A percentile compares a stretch with the other conserved stretches of the same genome.
phyloP scores from a whole-genome alignment of 2,329 filamentous ascomycete species.

The Alternaria brassicae region DNA sequence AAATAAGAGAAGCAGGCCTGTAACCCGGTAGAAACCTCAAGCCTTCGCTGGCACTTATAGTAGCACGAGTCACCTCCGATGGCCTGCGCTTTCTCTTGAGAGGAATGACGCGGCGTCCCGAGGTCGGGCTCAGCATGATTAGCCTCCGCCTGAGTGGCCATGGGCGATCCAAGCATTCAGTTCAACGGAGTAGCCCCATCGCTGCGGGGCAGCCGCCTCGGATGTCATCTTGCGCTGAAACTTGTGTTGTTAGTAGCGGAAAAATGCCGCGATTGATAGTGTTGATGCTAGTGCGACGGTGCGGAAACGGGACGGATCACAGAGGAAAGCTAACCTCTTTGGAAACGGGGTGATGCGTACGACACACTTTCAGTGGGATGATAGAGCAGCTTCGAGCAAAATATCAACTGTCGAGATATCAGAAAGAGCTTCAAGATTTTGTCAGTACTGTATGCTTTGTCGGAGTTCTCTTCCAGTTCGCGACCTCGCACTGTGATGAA shows the following conservation, averaged over 20 bases:
- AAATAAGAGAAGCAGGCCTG: neutral
- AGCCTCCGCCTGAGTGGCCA: slow-evolving; percentile 13
- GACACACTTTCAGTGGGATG: neutral
- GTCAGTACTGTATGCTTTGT: neutral
- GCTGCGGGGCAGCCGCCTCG: slow-evolving; percentile 12
- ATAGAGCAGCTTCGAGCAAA: neutral
- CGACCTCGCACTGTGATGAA: neutral
- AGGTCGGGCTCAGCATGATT: slow-evolving; percentile 17
- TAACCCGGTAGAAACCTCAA: neutral
- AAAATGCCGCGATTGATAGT: slow-evolving; percentile 18
- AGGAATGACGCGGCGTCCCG: neutral
- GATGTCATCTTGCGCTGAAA: neutral
- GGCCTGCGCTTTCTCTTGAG: neutral
- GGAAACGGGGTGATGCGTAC: neutral
- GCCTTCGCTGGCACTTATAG: slow-evolving; percentile 15
- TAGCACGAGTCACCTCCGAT: neutral
- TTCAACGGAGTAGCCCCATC: neutral
- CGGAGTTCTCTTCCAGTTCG: neutral
- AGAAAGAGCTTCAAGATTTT: neutral
- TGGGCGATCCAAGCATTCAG: neutral
- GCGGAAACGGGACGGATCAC: slow-evolving; percentile 13
- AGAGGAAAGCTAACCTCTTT: neutral
- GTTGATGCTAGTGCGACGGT: slow-evolving; percentile 17
- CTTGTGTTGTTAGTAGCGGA: slow-evolving; percentile 19
- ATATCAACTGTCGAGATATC: neutral